Evolutionary conservation across 1,139 yeast species (phyloP).

Genomic region (Kazachstania sp.): DNA sequence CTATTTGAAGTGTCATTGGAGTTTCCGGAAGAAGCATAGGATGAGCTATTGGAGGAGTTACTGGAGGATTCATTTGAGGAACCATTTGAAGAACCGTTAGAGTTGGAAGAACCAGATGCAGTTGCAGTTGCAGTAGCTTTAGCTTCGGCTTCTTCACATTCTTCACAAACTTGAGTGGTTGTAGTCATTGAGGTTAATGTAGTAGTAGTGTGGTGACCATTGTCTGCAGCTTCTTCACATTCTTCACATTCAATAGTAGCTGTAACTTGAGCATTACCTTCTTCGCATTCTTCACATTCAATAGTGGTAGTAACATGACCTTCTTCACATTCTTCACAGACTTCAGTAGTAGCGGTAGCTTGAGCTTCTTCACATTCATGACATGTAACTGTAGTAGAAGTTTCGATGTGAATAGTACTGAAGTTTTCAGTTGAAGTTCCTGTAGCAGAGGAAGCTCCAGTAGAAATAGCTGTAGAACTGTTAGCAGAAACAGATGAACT

Average conservation of each 20-base stretch:
- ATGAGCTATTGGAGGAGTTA: neutral
- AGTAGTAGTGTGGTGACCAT: neutral
- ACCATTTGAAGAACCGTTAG: neutral
- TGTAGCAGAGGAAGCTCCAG: conserved; percentile 5
- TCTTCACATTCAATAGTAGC: neutral
- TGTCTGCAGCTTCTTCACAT: conserved; percentile 2
- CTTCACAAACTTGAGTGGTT: conserved; percentile 1
- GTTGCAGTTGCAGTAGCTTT: neutral
- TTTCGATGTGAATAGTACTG: conserved; percentile 1
- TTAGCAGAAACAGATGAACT: neutral
- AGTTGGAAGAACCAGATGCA: neutral
- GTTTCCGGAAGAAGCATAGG: conserved; percentile 3
- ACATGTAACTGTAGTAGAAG: conserved; percentile 2
- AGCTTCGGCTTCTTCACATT: conserved; percentile 1
- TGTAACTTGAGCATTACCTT: neutral
- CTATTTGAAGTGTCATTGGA: neutral
- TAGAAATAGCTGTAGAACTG: conserved; percentile 7
- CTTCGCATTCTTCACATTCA: conserved; percentile 1
- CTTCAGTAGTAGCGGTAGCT: conserved; percentile 1
- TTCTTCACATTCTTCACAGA: conserved; percentile 3
- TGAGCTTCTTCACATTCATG: conserved; percentile 2
- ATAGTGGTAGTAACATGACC: conserved; percentile 8
- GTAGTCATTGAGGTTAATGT: neutral
- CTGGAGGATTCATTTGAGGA: neutral
- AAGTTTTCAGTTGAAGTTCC: neutral